Conservation (phyloP, 768 basidiomycete species). For the Candolleomyces eurysporus region DNA sequence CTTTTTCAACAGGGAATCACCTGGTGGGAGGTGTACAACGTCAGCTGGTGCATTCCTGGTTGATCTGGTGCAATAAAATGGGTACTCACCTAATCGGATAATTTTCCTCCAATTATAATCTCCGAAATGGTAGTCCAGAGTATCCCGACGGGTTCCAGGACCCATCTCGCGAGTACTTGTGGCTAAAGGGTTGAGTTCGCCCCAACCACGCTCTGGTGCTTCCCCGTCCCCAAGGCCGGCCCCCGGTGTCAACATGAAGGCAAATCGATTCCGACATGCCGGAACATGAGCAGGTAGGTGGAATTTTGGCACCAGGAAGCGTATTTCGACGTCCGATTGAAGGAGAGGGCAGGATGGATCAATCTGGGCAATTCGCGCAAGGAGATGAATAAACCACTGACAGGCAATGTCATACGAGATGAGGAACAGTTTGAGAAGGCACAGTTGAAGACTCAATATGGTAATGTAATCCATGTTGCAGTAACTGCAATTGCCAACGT, state of each 20-base stretch:
- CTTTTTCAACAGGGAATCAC: neutral
- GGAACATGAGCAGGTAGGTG: slow-evolving; percentile 24
- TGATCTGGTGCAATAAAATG: no score
- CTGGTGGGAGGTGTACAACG: no score
- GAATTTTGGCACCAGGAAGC: slow-evolving; percentile 20
- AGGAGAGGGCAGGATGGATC: neutral
- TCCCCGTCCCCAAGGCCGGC: slow-evolving; percentile 36
- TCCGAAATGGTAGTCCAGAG: slow-evolving; percentile 25
- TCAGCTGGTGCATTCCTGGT: no score
- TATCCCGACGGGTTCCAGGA: slow-evolving; percentile 24
- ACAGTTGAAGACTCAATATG: slow-evolving; percentile 4
- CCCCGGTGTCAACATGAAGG: slow-evolving; percentile 21
- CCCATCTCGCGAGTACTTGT: slow-evolving; percentile 36
- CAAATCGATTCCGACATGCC: slow-evolving; percentile 20
- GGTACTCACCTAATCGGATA: slow-evolving; percentile 14
- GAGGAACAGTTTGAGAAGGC: slow-evolving; percentile 6
- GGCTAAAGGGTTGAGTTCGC: slow-evolving; percentile 22
- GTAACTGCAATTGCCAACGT: slow-evolving; percentile 16
- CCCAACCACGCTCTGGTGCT: slow-evolving; percentile 31
- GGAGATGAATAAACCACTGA: slow-evolving; percentile 17
- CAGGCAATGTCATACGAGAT: slow-evolving; percentile 32
- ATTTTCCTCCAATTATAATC: slow-evolving; percentile 29
- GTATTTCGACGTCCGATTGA: neutral
- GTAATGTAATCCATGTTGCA: slow-evolving; percentile 28
- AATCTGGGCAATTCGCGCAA: slow-evolving; percentile 4